Conservation (phyloP, 805 yeast species). For the Jamesozyma rosinii region DNA sequence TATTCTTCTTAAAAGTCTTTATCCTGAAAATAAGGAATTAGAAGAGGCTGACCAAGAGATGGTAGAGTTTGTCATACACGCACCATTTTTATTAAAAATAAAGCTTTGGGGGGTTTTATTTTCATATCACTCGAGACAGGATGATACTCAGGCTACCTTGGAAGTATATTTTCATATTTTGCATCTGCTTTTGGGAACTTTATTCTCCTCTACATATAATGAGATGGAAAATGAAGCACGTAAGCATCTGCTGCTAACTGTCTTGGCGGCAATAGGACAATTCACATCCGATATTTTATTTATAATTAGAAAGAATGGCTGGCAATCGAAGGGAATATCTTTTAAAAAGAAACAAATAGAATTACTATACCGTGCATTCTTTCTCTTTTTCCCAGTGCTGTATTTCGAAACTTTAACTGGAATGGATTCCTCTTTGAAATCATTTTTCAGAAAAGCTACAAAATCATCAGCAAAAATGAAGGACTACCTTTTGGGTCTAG, state of each 20-base stretch:
- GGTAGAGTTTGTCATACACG: conserved; percentile 46
- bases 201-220: conserved; percentile 23
- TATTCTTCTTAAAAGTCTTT: conserved; percentile 33
- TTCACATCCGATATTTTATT: conserved; percentile 35
- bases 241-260: conserved; percentile 36
- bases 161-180: conserved; percentile 47
- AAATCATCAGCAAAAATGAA: conserved; percentile 39
- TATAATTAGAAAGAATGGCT: conserved; percentile 17
- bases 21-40: background rate
- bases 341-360: conserved; percentile 9
- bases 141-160: conserved; percentile 32
- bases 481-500: conserved; percentile 34
- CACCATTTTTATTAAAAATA: conserved; percentile 58
- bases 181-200: conserved; percentile 34
- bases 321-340: conserved; percentile 29
- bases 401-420: conserved; percentile 43
- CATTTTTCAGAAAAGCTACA: conserved; percentile 37
- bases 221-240: conserved; percentile 30
- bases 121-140: conserved; percentile 38
- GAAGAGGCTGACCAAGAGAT: conserved; percentile 39
- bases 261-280: conserved; percentile 40
- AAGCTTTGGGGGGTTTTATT: conserved; percentile 70
- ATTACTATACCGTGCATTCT: conserved; percentile 27
- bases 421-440: conserved; percentile 31
- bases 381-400: conserved; percentile 40